Evolutionary conservation across 495 filamentous ascomycete species (phyloP), one percentile per base, ranked within the genome.

Genomic region (Penicillium riverlandense): DNA sequence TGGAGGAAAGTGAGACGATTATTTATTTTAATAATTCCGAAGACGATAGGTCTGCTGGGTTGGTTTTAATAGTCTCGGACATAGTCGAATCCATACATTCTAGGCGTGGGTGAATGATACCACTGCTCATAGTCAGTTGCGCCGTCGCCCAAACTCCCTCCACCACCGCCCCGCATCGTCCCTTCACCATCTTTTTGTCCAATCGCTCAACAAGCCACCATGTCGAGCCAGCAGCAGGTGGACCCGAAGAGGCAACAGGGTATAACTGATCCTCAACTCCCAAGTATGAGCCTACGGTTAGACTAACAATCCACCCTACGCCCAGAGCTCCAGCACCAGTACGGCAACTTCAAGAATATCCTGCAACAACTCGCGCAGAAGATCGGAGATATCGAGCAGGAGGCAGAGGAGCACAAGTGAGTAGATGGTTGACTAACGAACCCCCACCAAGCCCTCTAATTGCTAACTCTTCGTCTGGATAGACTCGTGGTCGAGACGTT

Each of bases 351-450:
- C 80, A 98, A 98, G 67, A 94, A 90, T 63, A 86, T 79, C 22
- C 80, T 98, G 41, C 91, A 97, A 70, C 83, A 90, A 53, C 76
- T 98, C 50, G 94, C 92, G 11, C 81, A 87, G 57, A 97, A 96
- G 69, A 96, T 97, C 50, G 92, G 92, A 7, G 90, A 96, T 59
- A 85, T 98, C 41, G 92, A 98, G 67, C 87, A 94, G 59, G 92
- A 98, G 56, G 82, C 87, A 22, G 92, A 98, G 63, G 92, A 98
- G 62, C 92, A 98, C 72, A 97, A 92, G 92, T 98, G 66, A 66
- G 85, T 12, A 0, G n/a, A 11, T 9, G 4, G 2, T 13, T 9
- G 30, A 41, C 34, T 3, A 22, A 22, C 6, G 22, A 6, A 6
- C 22, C 22, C 22, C 22, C 22, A 22, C 2, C 22, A 3, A 22